A percentile compares a stretch with the other conserved stretches of the same genome.
Conservation (phyloP, 108 stramenopile genomes). For the Discostella pseudostelligera region DNA sequence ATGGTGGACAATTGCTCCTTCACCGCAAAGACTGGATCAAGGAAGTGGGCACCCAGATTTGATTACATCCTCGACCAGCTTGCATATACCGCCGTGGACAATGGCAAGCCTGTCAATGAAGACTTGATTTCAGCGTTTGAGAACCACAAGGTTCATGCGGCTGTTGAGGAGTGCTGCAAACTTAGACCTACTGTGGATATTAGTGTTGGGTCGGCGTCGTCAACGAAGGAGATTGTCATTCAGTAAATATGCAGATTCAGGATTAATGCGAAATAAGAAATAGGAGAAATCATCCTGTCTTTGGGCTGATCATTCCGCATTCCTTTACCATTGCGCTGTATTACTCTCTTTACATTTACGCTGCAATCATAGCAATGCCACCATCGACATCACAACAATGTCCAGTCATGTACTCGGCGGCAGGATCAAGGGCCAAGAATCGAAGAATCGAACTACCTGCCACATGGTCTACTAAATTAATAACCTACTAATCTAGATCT, state of each 20-base stretch:
- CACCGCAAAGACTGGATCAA: conserved; percentile 96
- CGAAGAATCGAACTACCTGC: no score
- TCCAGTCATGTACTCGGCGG: no score
- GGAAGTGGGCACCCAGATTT: conserved; percentile 98
- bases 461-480: no score
- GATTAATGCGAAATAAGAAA: no score
- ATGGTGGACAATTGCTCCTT: conserved; percentile 99
- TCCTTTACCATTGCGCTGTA: no score
- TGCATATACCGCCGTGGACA: conserved; percentile 96
- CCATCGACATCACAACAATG: no score
- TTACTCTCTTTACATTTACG: no score
- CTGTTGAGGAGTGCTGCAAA: conserved; percentile 94
- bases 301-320: no score
- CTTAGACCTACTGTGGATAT: conserved; percentile 97
- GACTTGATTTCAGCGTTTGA: conserved; percentile 88
- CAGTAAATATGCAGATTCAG: conserved; percentile 52
- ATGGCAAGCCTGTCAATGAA: conserved; percentile 84
- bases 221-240: conserved; percentile 96
- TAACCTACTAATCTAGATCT: no score
- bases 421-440: no score
- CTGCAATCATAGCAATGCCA: no score
- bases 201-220: conserved; percentile 84
- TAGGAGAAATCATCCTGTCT: no score
- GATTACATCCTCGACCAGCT: conserved; percentile 99
- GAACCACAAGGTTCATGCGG: conserved; percentile 91